Percentiles rank a stretch among this genome's conserved stretches.
Evolutionary conservation across 768 basidiomycete species (phyloP).

Genomic region (Tricholoma bakamatsutake): DNA sequence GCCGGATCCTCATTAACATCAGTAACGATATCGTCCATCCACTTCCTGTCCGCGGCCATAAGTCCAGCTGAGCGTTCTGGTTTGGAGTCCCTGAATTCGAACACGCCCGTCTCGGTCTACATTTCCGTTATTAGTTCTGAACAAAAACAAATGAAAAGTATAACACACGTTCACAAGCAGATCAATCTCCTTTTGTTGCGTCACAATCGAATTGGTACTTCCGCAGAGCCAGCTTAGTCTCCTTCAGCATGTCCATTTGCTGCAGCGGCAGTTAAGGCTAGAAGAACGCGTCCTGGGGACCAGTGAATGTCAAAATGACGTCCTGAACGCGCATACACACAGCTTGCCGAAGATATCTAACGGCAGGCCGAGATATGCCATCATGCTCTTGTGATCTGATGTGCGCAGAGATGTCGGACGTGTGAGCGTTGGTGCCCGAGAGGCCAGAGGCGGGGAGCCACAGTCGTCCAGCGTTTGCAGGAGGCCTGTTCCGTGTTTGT

Average conservation of each 20-base stretch:
- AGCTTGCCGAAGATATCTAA: slow-evolving; percentile 92
- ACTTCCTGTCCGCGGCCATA: slow-evolving; percentile 91
- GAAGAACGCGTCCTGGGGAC: slow-evolving; percentile 82
- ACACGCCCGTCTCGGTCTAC: slow-evolving; percentile 78
- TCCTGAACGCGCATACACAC: neutral
- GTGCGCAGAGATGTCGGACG: slow-evolving; percentile 79
- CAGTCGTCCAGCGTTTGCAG: slow-evolving; percentile 88
- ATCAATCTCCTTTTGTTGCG: slow-evolving; percentile 89
- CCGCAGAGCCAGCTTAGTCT: slow-evolving; percentile 86
- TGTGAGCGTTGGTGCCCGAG: slow-evolving; percentile 48
- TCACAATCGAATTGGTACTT: slow-evolving; percentile 94
- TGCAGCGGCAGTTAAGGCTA: slow-evolving; percentile 97
- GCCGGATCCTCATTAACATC: slow-evolving; percentile 78
- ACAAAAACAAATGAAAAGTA: slow-evolving; percentile 13
- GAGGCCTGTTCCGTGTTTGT: slow-evolving; percentile 45
- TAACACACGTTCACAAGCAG: slow-evolving; percentile 73
- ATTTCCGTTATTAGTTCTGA: neutral
- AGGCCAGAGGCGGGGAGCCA: slow-evolving; percentile 79
- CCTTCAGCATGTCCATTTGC: slow-evolving; percentile 83
- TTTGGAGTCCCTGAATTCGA: slow-evolving; percentile 83
- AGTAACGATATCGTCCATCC: slow-evolving; percentile 93
- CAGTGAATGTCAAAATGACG: neutral
- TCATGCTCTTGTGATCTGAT: slow-evolving; percentile 85
- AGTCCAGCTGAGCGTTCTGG: slow-evolving; percentile 73
- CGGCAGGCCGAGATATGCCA: slow-evolving; percentile 90